These are phyloP conservation scores for Neofusicoccum umdonicola DNA, from an alignment of 2,329 filamentous ascomycete genomes.

Conservation along the genomic window DNA sequence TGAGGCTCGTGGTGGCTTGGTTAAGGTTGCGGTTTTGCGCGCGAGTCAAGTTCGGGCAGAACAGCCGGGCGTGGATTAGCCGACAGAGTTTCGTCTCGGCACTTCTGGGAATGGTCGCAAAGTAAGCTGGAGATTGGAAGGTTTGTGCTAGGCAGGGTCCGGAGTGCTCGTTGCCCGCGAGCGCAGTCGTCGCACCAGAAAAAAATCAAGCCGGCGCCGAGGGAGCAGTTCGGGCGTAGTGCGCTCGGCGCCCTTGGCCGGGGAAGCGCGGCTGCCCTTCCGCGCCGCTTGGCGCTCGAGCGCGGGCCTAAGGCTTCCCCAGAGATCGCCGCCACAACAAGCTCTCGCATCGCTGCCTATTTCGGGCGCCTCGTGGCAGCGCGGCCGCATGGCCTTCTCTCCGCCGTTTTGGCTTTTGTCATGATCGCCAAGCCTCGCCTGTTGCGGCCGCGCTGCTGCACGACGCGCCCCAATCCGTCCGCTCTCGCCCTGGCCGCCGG, in stretches of 20 bases:
- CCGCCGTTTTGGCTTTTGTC: not conserved
- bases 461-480: no score
- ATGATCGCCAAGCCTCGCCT: not conserved
- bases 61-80: not conserved
- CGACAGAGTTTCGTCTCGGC: constrained; percentile 1
- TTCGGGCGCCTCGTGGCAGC: not conserved
- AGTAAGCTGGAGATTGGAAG: constrained; percentile 7
- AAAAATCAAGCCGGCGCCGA: constrained; percentile 8
- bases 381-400: not conserved
- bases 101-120: constrained; percentile 1
- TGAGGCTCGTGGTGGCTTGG: not conserved
- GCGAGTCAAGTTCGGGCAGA: not conserved
- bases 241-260: not conserved
- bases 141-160: not conserved
- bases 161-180: not conserved
- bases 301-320: not conserved
- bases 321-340: not conserved
- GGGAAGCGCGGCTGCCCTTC: not conserved
- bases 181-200: constrained; percentile 6
- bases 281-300: not conserved
- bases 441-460: not conserved
- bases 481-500: not conserved
- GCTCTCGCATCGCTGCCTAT: not conserved
- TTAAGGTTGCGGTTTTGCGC: not conserved
- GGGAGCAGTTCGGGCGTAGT: not conserved